These are phyloP conservation scores for Laetiporus sulphureus DNA, from an alignment of 1,284 basidiomycete genomes.

Conservation along the genomic window DNA sequence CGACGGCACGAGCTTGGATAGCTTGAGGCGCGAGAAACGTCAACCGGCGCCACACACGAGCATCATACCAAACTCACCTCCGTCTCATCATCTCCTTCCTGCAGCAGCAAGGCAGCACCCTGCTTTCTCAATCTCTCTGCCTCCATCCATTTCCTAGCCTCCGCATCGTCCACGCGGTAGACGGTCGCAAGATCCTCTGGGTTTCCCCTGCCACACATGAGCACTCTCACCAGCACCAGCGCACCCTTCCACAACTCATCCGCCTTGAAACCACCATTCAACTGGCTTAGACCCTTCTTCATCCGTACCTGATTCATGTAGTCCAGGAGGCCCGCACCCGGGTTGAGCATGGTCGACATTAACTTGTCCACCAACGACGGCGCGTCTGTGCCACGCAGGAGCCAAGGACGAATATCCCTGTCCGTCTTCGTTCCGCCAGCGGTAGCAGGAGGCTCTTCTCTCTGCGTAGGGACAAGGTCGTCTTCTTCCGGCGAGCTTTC, in stretches of 20 bases:
- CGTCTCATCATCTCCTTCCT: conserved; percentile 29
- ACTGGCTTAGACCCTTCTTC: conserved; percentile 41
- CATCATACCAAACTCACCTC: conserved; percentile 34
- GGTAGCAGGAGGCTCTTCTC: conserved; percentile 23
- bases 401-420: conserved; percentile 44
- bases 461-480: conserved; percentile 48
- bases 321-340: conserved; percentile 36
- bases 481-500: conserved; percentile 20
- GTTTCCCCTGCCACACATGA: conserved; percentile 58
- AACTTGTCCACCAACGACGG: conserved; percentile 36
- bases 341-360: conserved; percentile 33
- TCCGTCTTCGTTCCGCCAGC: conserved; percentile 1
- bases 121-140: conserved; percentile 24
- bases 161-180: conserved; percentile 50
- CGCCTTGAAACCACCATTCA: conserved; percentile 29
- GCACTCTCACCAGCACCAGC: conserved; percentile 58
- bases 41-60: neutral
- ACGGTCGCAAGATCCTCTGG: conserved; percentile 71
- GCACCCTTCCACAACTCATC: conserved; percentile 48
- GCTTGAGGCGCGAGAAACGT: conserved; percentile 25
- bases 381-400: conserved; percentile 52
- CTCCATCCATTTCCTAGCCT: conserved; percentile 39
- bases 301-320: conserved; percentile 54
- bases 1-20: conserved; percentile 36
- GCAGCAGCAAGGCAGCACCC: conserved; percentile 8